Base-by-base conservation (phyloP, 2,329 filamentous ascomycete genomes). In the Pyrenophora graminea region DNA sequence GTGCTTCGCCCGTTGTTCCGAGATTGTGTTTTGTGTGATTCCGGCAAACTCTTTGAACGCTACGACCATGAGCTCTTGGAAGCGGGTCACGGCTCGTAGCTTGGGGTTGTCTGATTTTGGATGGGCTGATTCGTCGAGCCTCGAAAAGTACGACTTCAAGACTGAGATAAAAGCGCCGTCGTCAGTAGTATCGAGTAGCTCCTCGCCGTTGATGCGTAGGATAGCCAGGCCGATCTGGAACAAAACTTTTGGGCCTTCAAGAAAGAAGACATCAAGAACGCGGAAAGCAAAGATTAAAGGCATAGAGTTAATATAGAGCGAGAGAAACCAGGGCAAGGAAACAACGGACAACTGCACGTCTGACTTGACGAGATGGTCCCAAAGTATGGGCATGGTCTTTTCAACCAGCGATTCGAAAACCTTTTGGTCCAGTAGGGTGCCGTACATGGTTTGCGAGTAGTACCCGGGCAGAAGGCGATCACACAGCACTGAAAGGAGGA, bases 391-490 rank as follows among this genome's bases (percentile, higher is more conserved):
- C 92, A 99, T 97, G 1, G 94, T 99, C 77, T 91, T 94, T 74
- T 99, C 94, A n/a, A 99, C 94, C 3, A 99, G 80, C 2, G 90
- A 95, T 76, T 99, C 94, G 66, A 99, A 99, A 12, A 99, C 94
- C 62, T 94, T 91, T 68, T 99, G 94, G 68, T 99, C 94, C 33
- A 99, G 82, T 4, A 99, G 80, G 1, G 94, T 99, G 62, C 94
- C 94, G 74, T 99, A 99, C 94, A 99, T 99, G 59, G 95, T 99
- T 15, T 89, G 95, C 4, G 93, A 97, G 74, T 99, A 99, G 77
- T 99, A 99, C 4, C 94, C 94, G 0, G 94, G 94, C 3, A 97
- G 84, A 2, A 99, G 80, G 39, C 93, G 87, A 71, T 97, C 93
- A 77, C 94, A 99, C 13, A 99, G 81, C 1, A 93, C 83, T 1